phyloP scores from a whole-genome alignment of 495 filamentous ascomycete species.

The Rostrohypoxylon terebratum region DNA sequence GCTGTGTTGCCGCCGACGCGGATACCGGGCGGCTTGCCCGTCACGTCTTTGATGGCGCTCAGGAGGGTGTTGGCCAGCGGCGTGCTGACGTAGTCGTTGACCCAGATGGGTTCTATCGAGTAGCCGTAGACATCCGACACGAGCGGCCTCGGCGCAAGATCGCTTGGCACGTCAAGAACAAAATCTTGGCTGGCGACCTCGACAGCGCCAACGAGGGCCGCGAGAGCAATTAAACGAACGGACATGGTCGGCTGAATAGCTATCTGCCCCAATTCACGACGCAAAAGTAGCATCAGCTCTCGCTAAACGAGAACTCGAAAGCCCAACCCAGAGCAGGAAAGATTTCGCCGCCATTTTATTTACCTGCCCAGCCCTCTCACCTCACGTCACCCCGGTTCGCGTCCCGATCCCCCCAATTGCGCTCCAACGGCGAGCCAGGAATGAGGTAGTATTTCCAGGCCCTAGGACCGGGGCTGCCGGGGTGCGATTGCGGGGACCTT shows the following conservation, averaged over 20 bases:
- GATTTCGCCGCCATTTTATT: conserved; percentile 30
- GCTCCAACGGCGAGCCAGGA: conserved; percentile 21
- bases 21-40: conserved; percentile 45
- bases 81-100: conserved; percentile 48
- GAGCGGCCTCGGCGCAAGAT: conserved; percentile 32
- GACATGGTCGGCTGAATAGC: conserved; percentile 16
- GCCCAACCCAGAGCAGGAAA: neutral
- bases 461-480: conserved; percentile 8
- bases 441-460: conserved; percentile 40
- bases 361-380: neutral
- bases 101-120: conserved; percentile 49
- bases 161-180: conserved; percentile 28
- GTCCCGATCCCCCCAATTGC: conserved; percentile 15
- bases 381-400: conserved; percentile 24
- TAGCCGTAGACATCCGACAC: conserved; percentile 48
- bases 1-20: conserved; percentile 50
- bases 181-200: conserved; percentile 30
- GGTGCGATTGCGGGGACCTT: conserved; percentile 22
- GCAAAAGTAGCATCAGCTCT: neutral
- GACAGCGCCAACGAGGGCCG: conserved; percentile 29
- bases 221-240: conserved; percentile 25
- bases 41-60: conserved; percentile 37
- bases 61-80: conserved; percentile 41
- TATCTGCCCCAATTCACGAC: neutral
- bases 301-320: neutral